Evolutionary conservation across 768 basidiomycete species (phyloP).

Genomic region (Boletus patriciae): DNA sequence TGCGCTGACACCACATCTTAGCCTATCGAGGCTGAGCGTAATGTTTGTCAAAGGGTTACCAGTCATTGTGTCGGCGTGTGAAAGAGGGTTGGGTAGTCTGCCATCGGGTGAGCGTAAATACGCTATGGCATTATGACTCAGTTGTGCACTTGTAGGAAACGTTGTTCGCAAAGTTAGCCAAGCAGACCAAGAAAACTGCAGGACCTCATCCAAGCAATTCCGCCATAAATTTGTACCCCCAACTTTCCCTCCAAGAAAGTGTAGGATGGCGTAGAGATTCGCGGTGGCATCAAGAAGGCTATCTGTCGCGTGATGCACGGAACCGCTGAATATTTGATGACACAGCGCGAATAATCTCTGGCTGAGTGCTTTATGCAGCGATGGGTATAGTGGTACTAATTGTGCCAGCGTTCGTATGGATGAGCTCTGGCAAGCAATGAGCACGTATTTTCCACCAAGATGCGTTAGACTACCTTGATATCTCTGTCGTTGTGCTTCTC

Average conservation of each 20-base stretch:
- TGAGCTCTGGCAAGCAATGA: slow-evolving; percentile 40
- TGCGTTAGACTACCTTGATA: slow-evolving; percentile 47
- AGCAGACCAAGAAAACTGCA: slow-evolving; percentile 65
- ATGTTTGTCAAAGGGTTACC: slow-evolving; percentile 51
- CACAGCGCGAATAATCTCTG: slow-evolving; percentile 52
- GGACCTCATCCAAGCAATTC: slow-evolving; percentile 68
- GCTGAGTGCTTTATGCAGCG: slow-evolving; percentile 57
- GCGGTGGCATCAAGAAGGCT: slow-evolving; percentile 47
- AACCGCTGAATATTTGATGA: slow-evolving; percentile 57
- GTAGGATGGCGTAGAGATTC: slow-evolving; percentile 59
- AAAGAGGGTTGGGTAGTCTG: slow-evolving; percentile 8
- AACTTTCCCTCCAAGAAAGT: slow-evolving; percentile 77
- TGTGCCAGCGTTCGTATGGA: slow-evolving; percentile 49
- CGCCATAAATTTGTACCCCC: slow-evolving; percentile 72
- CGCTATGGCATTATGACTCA: slow-evolving; percentile 6
- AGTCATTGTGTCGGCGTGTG: slow-evolving; percentile 15
- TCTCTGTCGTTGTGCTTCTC: slow-evolving; percentile 53
- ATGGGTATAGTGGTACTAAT: slow-evolving; percentile 67
- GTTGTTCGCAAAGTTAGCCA: slow-evolving; percentile 60
- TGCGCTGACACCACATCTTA: slow-evolving; percentile 52
- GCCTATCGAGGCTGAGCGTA: slow-evolving; percentile 60
- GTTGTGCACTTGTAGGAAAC: slow-evolving; percentile 44
- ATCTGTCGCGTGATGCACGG: slow-evolving; percentile 44
- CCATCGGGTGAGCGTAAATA: slow-evolving; percentile 9
- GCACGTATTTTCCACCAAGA: not conserved